These are phyloP conservation scores for Russula sp. DNA, from an alignment of 768 basidiomycete genomes.

Conservation along the genomic window DNA sequence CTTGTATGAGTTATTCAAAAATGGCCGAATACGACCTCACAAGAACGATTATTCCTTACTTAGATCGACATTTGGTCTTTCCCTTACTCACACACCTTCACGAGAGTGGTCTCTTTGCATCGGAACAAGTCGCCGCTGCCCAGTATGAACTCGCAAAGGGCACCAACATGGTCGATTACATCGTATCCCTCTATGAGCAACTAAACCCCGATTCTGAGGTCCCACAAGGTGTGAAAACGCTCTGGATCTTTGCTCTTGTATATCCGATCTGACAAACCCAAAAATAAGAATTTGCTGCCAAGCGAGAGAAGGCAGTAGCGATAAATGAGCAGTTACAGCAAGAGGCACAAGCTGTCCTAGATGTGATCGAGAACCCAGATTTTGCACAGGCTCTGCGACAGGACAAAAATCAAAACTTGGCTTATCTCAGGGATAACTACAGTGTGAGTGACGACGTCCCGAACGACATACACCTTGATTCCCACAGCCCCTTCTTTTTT, in stretches of 20 bases:
- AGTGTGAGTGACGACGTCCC: conserved; percentile 44
- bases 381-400: conserved; percentile 91
- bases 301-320: conserved; percentile 75
- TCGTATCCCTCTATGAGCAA: conserved; percentile 72
- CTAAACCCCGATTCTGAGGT: conserved; percentile 65
- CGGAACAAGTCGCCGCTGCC: conserved; percentile 74
- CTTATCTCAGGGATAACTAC: conserved; percentile 91
- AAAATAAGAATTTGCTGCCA: conserved; percentile 69
- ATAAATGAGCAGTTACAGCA: conserved; percentile 81
- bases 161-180: conserved; percentile 98
- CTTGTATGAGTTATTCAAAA: conserved; percentile 20
- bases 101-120: conserved; percentile 68
- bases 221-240: conserved; percentile 50
- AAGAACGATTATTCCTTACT: conserved; percentile 81
- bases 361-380: conserved; percentile 95
- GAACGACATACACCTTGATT: conserved; percentile 8
- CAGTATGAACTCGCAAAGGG: conserved; percentile 97
- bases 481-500: neutral
- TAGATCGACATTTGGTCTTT: conserved; percentile 93
- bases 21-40: conserved; percentile 93
- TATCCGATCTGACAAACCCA: conserved; percentile 4
- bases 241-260: neutral
- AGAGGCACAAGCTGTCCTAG: conserved; percentile 87
- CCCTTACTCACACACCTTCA: conserved; percentile 87
- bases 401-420: conserved; percentile 95